These are phyloP conservation scores for Calendula officinalis DNA, from an alignment of 129 eudicot genomes.

Conservation along the genomic window DNA sequence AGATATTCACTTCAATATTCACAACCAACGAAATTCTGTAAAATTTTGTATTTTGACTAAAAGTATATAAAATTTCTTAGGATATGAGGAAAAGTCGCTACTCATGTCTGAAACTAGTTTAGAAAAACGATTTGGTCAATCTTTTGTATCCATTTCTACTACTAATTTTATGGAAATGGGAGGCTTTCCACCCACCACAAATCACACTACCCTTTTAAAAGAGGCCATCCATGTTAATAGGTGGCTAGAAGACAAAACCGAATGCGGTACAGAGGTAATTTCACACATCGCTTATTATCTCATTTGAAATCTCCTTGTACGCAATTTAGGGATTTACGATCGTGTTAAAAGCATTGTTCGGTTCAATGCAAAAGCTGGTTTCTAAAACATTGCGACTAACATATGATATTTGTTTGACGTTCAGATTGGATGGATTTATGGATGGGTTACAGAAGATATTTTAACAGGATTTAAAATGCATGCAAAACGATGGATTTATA, in stretches of 20 bases:
- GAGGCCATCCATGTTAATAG: constrained; percentile 78
- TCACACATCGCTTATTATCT: neutral
- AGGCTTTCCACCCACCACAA: constrained; percentile 47
- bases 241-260: constrained; percentile 77
- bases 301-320: no score
- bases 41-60: no score
- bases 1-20: no score
- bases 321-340: no score
- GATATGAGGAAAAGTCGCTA: constrained; percentile 52
- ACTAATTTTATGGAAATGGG: constrained; percentile 62
- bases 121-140: constrained; percentile 62
- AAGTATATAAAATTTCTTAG: no score
- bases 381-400: no score
- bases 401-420: neutral
- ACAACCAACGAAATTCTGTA: no score
- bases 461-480: constrained; percentile 82
- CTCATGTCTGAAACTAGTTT: constrained; percentile 53
- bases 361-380: no score
- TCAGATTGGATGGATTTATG: constrained; percentile 78
- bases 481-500: constrained; percentile 65
- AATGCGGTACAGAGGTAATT: constrained; percentile 79
- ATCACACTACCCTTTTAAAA: constrained; percentile 51
- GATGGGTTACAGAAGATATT: constrained; percentile 78
- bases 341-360: no score
- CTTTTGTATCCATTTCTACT: constrained; percentile 50